These are phyloP conservation scores for Tulasnella sp. DNA, from an alignment of 768 basidiomycete species.

Conservation along the genomic window DNA sequence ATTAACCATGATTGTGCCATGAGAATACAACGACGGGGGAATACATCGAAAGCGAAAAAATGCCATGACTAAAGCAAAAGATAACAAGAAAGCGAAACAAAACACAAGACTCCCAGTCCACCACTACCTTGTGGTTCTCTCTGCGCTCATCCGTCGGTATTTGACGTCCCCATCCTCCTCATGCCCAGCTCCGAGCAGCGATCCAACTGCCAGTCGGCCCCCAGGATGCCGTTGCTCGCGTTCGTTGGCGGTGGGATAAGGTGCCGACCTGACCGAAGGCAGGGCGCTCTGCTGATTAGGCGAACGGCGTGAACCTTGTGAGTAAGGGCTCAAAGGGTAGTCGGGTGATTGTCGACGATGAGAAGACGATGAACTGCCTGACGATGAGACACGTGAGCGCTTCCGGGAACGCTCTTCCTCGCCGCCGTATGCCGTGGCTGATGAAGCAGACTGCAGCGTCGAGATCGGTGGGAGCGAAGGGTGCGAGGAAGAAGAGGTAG, in stretches of 20 bases:
- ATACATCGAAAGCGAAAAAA: neutral
- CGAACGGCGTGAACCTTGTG: slow-evolving; percentile 66
- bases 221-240: slow-evolving; percentile 4
- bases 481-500: slow-evolving; percentile 23
- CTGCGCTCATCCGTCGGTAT: slow-evolving; percentile 32
- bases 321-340: slow-evolving; percentile 42
- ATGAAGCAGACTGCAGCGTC: slow-evolving; percentile 23
- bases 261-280: neutral
- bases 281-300: neutral
- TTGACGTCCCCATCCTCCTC: slow-evolving; percentile 29
- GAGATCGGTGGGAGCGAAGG: slow-evolving; percentile 29
- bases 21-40: neutral
- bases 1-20: neutral
- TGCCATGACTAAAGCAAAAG: neutral
- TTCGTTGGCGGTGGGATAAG: slow-evolving; percentile 9
- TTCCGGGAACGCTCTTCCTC: slow-evolving; percentile 46
- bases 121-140: slow-evolving; percentile 18
- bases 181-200: neutral
- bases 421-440: neutral
- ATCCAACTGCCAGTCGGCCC: slow-evolving; percentile 18
- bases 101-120: neutral
- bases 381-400: slow-evolving; percentile 65
- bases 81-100: neutral
- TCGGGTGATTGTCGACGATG: slow-evolving; percentile 39
- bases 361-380: slow-evolving; percentile 51